Percentiles rank a stretch among this genome's conserved stretches.
Conservation (phyloP, 148 eudicot species). For the Camellia sinensis region DNA sequence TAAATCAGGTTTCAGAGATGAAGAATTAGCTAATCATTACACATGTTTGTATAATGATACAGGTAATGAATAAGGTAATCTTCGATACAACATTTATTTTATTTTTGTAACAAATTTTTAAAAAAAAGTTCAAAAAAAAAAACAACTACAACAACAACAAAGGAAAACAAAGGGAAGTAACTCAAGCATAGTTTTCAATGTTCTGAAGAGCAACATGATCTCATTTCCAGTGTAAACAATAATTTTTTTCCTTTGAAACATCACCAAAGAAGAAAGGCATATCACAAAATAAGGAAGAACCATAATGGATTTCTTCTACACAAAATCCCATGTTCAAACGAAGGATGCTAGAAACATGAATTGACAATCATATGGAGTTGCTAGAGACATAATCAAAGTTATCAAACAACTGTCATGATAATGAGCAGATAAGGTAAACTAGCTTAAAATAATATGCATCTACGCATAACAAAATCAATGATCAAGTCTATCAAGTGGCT, state of each 20-base stretch:
- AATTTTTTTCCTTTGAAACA: neutral
- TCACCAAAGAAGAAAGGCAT: conserved; percentile 1
- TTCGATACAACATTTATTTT: no score
- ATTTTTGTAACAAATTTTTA: no score
- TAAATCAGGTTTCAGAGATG: neutral
- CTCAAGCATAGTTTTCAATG: no score
- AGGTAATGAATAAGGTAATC: neutral
- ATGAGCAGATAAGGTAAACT: neutral
- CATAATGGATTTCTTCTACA: neutral
- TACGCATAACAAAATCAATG: no score
- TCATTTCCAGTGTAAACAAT: neutral
- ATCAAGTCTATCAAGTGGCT: neutral
- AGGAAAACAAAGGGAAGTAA: no score
- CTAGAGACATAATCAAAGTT: neutral
- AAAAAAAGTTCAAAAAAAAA: no score
- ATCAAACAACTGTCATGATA: neutral
- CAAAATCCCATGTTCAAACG: neutral
- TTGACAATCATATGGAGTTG: neutral
- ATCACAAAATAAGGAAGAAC: neutral
- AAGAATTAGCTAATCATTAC: neutral
- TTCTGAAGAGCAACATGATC: no score
- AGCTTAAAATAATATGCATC: neutral
- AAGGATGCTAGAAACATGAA: conserved; percentile 11
- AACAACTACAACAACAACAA: no score
- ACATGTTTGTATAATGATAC: neutral